Conservation (phyloP, 2,329 filamentous ascomycete species). For the Neonectria faginata region DNA sequence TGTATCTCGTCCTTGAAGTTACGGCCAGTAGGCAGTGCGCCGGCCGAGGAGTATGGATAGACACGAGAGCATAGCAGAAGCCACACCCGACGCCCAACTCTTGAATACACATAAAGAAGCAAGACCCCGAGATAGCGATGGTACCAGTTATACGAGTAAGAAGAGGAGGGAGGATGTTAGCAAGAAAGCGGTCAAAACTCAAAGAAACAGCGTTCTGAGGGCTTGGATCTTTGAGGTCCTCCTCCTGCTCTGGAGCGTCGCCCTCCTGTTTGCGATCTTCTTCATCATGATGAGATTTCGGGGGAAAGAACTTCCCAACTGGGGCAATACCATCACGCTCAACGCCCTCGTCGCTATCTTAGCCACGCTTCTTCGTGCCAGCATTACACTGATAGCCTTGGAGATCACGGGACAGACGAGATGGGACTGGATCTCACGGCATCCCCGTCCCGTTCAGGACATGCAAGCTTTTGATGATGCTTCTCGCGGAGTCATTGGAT, state of each 20-base stretch:
- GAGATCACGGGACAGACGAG: conserved; percentile 10
- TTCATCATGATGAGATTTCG: conserved; percentile 2
- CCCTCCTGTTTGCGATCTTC: conserved; percentile 14
- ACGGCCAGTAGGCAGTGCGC: no score
- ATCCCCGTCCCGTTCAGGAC: conserved; percentile 6
- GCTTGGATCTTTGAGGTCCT: conserved; percentile 11
- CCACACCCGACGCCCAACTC: neutral
- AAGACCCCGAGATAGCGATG: neutral
- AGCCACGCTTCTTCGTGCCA: conserved; percentile 4
- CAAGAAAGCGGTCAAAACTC: neutral
- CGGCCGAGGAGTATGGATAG: neutral
- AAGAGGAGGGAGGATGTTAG: neutral
- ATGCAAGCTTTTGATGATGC: conserved; percentile 20
- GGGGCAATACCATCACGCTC: conserved; percentile 2
- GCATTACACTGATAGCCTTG: conserved; percentile 2
- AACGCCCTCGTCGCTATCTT: conserved; percentile 12
- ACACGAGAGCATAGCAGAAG: neutral
- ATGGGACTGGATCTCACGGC: conserved; percentile 15
- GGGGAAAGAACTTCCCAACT: neutral
- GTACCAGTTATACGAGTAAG: neutral
- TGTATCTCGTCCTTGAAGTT: no score
- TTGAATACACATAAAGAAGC: neutral
- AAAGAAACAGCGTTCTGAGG: neutral
- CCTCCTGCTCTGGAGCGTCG: conserved; percentile 4
- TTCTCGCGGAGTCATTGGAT: conserved; percentile 17